These are phyloP conservation scores for Aspergillus brunneoviolaceus DNA, from an alignment of 2,329 filamentous ascomycete genomes.

Conservation along the genomic window DNA sequence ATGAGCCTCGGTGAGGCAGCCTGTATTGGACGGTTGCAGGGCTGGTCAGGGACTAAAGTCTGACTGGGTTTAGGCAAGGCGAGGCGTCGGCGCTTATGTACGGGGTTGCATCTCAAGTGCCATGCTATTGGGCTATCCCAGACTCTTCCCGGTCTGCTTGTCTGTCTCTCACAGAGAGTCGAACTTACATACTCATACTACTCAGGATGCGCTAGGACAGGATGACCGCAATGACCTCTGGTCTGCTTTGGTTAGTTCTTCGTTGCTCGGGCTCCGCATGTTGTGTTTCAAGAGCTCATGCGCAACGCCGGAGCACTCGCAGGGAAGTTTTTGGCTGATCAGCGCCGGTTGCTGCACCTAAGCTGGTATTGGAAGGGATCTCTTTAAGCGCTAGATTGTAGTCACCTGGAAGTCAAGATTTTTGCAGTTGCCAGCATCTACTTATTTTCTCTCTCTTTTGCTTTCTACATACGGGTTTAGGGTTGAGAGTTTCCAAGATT, in stretches of 20 bases:
- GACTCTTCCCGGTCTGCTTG: background rate
- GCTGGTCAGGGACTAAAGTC: conserved; percentile 8
- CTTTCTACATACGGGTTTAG: background rate
- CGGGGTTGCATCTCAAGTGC: conserved; percentile 2
- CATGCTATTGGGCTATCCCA: conserved; percentile 2
- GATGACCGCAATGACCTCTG: background rate
- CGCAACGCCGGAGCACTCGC: background rate
- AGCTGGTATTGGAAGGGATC: background rate
- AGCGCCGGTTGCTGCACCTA: background rate
- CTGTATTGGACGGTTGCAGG: conserved; percentile 9
- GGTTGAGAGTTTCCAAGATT: background rate
- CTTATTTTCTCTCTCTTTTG: background rate
- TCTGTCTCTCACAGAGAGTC: background rate
- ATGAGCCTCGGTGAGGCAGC: conserved; percentile 1
- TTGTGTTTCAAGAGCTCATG: background rate
- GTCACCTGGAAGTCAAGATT: background rate
- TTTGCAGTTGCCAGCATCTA: background rate
- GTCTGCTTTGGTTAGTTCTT: background rate
- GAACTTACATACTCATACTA: background rate
- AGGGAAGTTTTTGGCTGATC: background rate
- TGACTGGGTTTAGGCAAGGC: conserved; percentile 8
- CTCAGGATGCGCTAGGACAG: background rate
- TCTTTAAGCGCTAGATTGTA: conserved; percentile 1
- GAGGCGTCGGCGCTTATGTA: conserved; percentile 8
- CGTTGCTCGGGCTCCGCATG: background rate